Evolutionary conservation across 2,329 filamentous ascomycete species (phyloP).

Genomic region (Magnaporthales sp.): DNA sequence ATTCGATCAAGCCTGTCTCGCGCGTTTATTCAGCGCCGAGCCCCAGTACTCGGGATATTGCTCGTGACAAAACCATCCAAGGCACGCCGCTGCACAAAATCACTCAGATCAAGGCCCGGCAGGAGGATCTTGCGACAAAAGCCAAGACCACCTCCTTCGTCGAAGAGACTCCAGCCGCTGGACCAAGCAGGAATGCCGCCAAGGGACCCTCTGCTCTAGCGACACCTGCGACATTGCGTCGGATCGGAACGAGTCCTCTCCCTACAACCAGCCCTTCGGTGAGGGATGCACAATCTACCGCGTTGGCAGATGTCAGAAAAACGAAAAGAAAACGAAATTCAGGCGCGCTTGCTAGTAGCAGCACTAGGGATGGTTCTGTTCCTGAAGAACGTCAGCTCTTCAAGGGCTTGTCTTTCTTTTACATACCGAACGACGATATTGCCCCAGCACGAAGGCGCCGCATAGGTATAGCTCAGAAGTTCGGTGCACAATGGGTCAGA

Average conservation of each 20-base stretch:
- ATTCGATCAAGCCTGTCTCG: background rate
- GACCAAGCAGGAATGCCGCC: background rate
- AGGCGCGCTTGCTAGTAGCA: background rate
- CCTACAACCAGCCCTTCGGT: constrained; percentile 8
- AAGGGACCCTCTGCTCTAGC: constrained; percentile 13
- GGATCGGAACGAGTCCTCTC: constrained; percentile 23
- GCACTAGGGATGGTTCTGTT: constrained; percentile 24
- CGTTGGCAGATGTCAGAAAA: constrained; percentile 14
- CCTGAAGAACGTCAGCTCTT: constrained; percentile 51
- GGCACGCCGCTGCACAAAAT: constrained; percentile 11
- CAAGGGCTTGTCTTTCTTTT: constrained; percentile 56
- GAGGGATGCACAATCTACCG: constrained; percentile 2
- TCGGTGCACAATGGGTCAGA: constrained; percentile 65
- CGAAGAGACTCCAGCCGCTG: constrained; percentile 19
- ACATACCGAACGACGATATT: constrained; percentile 73
- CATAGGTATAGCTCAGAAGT: constrained; percentile 66
- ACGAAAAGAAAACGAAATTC: constrained; percentile 34
- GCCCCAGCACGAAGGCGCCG: constrained; percentile 57
- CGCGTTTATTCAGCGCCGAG: background rate
- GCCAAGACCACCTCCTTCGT: constrained; percentile 15
- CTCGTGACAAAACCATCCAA: constrained; percentile 11
- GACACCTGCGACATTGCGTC: constrained; percentile 12
- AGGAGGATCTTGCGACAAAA: background rate
- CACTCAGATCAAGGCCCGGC: constrained; percentile 5
- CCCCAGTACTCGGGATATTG: background rate